Evolutionary conservation across 495 filamentous ascomycete genomes (phyloP), one percentile per base, ranked within the genome.

Genomic region (Clohesyomyces aquaticus): DNA sequence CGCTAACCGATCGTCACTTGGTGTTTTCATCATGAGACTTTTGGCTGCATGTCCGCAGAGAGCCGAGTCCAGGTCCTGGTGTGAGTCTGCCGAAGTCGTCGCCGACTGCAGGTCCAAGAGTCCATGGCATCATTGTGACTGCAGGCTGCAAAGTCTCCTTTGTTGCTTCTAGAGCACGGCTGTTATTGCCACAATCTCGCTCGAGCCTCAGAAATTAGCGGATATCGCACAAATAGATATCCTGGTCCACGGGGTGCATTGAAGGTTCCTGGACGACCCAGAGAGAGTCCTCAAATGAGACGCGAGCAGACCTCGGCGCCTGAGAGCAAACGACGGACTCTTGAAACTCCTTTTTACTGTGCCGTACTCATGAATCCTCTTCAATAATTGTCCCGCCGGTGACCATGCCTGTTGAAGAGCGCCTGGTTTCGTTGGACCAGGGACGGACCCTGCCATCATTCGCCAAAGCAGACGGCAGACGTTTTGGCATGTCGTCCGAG

Each of bases 1-100:
- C 61, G 45, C 19, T 32, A 55, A 26, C 29, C 63, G 63, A 66
- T 65, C 63, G 27, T 46, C 42, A 9, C 25, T 51, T 28, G 50
- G 55, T 56, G 49, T 35, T 53, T 35, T 50, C 49, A 18, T 66
- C 42, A 66, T 52, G 48, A 48, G 25, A 51, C 29, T 62, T 19
- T 22, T 26, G 1, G 9, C 28, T 29, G 29, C 14, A 3, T 18
- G 47, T 25, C 10, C 27, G 47, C n/a, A n/a, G 54, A 57, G 49
- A 18, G 21, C 9, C 1, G 27, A 16, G 2, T 11, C 10, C 18
- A 14, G 25, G 25, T 26, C 23, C 19, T 32, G 1, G 19, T 25
- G 23, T 14, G 26, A 19, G 14, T 19, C 55, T 52, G 47, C 48
- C n/a, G 51, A 19, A 8, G 18, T 19, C 51, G 12, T 54, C 60